Base-by-base conservation (phyloP, 345 rosid genomes). In the Heritiera fomes region DNA sequence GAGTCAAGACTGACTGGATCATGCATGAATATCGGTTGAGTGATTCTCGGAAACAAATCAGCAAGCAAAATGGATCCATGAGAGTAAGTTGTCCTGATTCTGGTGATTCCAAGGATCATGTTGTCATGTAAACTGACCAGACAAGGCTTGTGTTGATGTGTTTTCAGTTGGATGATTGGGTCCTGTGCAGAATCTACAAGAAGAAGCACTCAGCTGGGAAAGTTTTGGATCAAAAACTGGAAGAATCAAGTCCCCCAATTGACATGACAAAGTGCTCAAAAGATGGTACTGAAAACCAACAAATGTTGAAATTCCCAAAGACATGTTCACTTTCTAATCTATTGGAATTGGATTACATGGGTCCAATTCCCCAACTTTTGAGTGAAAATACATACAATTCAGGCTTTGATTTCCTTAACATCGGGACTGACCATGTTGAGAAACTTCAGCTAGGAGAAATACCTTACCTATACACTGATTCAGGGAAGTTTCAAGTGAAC, bases 121-220 rank as follows among this genome's bases (percentile, higher is more conserved):
- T 40, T 40, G 43, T 40, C 4, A 2, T 40, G 43, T 40, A 40
- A 40, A 40, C 43, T 40, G 43, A 40, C 43, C 43, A 28, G 30
- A 52, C 58, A 14, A 6, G 49, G 45, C 49, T 73, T 56, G 80
- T 64, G 66, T 3, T 13, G 8, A 10, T 64, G 17, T 30, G 32
- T 71, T 45, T 82, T 80, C 90, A 94, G 98, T 77, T 94, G 89
- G 98, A 94, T 82, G 98, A 94, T 75, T 94, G 97, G 97, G 98
- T 94, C 46, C 82, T 94, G 2, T 94, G 97, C 80, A 88, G 98
- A 85, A 94, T 94, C 77, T 94, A 94, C 88, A 94, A 88, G 86
- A 94, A 93, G 86, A 91, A 63, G 83, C 88, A 89, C 11, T 53
- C 81, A 40, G 13, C 23, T 12, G 65, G 67, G 50, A 88, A 78